A percentile compares a stretch with the other conserved stretches of the same genome.
Evolutionary conservation across 2,329 filamentous ascomycete species (phyloP).

Genomic region (Saccharata proteae): DNA sequence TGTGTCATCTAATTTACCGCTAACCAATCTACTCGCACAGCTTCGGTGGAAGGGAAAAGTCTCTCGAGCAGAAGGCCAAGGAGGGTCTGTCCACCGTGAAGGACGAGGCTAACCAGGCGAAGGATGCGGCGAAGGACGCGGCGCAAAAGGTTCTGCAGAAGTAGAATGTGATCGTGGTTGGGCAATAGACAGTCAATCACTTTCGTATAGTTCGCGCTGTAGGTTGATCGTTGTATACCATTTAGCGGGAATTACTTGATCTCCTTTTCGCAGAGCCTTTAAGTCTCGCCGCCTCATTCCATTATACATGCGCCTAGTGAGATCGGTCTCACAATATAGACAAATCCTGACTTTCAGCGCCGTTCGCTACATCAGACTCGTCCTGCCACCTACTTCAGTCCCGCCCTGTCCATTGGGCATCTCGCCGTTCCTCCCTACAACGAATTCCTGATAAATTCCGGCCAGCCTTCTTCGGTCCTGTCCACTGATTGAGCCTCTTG

Average conservation of each 20-base stretch:
- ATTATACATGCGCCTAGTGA: no score
- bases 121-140: conserved; percentile 8
- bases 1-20: not conserved
- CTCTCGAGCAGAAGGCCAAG: conserved; percentile 25
- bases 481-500: conserved; percentile 68
- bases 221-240: no score
- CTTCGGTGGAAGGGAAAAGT: conserved; percentile 33
- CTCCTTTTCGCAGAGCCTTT: no score
- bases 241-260: no score
- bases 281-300: no score
- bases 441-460: conserved; percentile 84
- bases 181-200: not conserved
- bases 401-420: conserved; percentile 88
- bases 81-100: conserved; percentile 17
- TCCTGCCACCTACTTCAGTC: conserved; percentile 83
- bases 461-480: conserved; percentile 64
- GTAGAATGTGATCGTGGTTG: not conserved
- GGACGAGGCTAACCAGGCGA: no score
- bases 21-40: conserved; percentile 8
- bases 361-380: conserved; percentile 67
- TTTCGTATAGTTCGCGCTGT: no score
- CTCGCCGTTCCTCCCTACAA: conserved; percentile 83
- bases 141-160: conserved; percentile 10
- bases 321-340: no score
- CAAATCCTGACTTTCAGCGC: no score